phyloP scores from a whole-genome alignment of 805 yeast species.

The Pichia paraexigua region DNA sequence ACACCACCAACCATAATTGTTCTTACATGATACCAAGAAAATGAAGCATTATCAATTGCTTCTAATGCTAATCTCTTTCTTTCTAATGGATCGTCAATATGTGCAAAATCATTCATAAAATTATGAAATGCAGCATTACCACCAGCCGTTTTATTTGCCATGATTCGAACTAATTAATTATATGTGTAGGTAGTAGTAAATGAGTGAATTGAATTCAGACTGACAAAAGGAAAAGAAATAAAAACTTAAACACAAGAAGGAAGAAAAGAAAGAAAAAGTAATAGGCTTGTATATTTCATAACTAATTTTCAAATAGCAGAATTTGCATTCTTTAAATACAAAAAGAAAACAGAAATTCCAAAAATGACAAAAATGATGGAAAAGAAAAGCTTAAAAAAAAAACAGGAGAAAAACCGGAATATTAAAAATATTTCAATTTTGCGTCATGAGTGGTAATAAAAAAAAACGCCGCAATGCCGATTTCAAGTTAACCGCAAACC shows the following conservation, averaged over 20 bases:
- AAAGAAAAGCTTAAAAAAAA: background rate
- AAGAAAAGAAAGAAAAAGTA: background rate
- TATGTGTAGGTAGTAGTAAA: background rate
- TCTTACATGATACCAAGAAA: constrained; percentile 78
- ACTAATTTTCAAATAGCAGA: background rate
- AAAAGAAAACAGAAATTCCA: background rate
- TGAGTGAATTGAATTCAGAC: background rate
- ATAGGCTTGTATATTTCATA: too few relatives aligned
- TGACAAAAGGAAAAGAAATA: background rate
- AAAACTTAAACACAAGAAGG: background rate
- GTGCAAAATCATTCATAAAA: constrained; percentile 69
- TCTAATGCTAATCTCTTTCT: constrained; percentile 81
- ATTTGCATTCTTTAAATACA: background rate
- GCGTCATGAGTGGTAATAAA: background rate
- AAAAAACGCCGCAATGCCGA: background rate
- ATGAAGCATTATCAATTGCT: constrained; percentile 70
- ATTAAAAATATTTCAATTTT: background rate
- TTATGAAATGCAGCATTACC: constrained; percentile 87
- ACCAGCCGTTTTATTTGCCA: constrained; percentile 41
- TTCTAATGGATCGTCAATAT: constrained; percentile 76
- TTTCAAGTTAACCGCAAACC: background rate
- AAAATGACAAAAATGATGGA: background rate
- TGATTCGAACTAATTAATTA: background rate
- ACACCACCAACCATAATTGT: constrained; percentile 89
- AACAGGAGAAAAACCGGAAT: background rate